Evolutionary conservation across 2,329 filamentous ascomycete genomes (phyloP).

Genomic region (Diaporthe sp.): DNA sequence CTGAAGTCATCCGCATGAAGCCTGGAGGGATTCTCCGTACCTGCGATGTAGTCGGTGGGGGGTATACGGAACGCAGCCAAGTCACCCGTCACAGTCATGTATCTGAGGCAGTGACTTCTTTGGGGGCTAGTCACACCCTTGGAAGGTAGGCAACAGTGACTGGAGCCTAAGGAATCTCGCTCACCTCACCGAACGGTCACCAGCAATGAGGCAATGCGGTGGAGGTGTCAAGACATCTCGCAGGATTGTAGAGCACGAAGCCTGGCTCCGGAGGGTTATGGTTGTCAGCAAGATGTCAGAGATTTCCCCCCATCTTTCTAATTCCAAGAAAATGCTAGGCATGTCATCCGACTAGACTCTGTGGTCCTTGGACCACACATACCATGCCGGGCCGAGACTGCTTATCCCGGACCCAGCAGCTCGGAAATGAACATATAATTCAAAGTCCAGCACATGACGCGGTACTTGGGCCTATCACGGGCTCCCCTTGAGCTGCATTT

Average conservation of each 20-base stretch:
- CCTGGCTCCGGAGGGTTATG: background rate
- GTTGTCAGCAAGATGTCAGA: constrained; percentile 14
- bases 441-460: constrained; percentile 4
- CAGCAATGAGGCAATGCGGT: background rate
- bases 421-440: constrained; percentile 25
- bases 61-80: background rate
- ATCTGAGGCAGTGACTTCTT: background rate
- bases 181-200: background rate
- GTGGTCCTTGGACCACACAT: background rate
- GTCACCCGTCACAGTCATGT: background rate
- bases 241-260: background rate
- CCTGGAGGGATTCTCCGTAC: background rate
- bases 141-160: constrained; percentile 18
- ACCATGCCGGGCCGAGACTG: background rate
- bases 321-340: constrained; percentile 21
- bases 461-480: constrained; percentile 10
- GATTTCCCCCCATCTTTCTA: background rate
- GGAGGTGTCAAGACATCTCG: background rate
- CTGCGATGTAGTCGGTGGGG: background rate
- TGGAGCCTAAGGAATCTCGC: background rate
- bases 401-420: background rate
- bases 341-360: background rate
- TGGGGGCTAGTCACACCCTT: constrained; percentile 30
- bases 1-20: background rate
- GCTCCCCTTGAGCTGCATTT: background rate